Conservation (phyloP, 495 filamentous ascomycete genomes). For the Opeltia flavorubescens region DNA sequence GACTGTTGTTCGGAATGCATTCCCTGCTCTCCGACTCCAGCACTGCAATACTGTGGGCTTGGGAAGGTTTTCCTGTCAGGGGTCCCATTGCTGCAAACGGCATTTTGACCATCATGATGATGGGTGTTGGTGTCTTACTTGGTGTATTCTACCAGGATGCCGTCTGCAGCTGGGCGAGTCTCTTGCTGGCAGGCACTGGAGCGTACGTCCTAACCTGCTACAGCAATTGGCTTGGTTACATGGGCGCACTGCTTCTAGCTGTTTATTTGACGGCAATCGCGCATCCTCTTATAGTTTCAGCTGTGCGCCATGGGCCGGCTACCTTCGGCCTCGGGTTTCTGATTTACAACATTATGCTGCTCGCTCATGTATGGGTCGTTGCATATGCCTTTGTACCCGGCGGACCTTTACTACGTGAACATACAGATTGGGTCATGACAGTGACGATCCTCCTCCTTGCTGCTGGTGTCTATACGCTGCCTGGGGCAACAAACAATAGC, state of each 20-base stretch:
- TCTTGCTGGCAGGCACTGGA: conserved; percentile 60
- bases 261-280: conserved; percentile 73
- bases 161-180: conserved; percentile 69
- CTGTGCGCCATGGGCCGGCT: conserved; percentile 59
- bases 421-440: conserved; percentile 88
- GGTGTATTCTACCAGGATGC: conserved; percentile 59
- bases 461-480: conserved; percentile 66
- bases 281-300: conserved; percentile 59
- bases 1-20: conserved; percentile 80
- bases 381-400: conserved; percentile 99
- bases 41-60: conserved; percentile 99
- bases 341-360: conserved; percentile 76
- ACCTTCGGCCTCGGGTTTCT: conserved; percentile 77
- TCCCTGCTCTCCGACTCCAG: conserved; percentile 92
- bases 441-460: conserved; percentile 74
- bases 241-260: conserved; percentile 63
- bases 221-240: conserved; percentile 78
- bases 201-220: conserved; percentile 69
- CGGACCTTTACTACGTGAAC: conserved; percentile 82
- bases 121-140: conserved; percentile 69
- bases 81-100: conserved; percentile 86
- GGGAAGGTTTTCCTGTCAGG: conserved; percentile 88
- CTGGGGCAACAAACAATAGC: conserved; percentile 21
- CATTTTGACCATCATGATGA: conserved; percentile 65
- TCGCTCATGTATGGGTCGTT: conserved; percentile 97